Conservation (phyloP, 495 filamentous ascomycete species). For the Astrothelium subdiscretum region DNA sequence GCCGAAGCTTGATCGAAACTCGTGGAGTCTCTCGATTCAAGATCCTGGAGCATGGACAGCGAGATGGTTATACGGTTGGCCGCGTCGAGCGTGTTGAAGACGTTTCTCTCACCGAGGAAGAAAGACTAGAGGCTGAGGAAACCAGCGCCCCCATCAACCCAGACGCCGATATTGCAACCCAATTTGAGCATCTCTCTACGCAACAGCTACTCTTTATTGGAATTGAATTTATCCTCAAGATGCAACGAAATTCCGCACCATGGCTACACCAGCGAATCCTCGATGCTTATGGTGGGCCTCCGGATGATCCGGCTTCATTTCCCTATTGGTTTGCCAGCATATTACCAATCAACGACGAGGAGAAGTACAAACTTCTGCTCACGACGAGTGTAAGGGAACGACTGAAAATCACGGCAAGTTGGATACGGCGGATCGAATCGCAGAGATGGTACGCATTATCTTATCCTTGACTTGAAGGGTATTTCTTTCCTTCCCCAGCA, state of each 20-base stretch:
- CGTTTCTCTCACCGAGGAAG: slow-evolving; percentile 69
- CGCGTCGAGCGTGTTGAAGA: slow-evolving; percentile 66
- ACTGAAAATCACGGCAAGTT: slow-evolving; percentile 63
- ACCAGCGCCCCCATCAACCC: slow-evolving; percentile 26
- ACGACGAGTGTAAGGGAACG: slow-evolving; percentile 67
- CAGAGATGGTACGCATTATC: slow-evolving; percentile 47
- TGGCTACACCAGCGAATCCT: slow-evolving; percentile 65
- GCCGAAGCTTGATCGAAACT: slow-evolving; percentile 67
- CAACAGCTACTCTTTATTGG: slow-evolving; percentile 51
- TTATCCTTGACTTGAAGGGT: not conserved
- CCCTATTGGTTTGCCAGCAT: slow-evolving; percentile 88
- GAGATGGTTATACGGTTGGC: slow-evolving; percentile 70
- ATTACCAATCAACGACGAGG: slow-evolving; percentile 60
- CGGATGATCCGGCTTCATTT: slow-evolving; percentile 62
- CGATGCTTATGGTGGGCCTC: slow-evolving; percentile 63
- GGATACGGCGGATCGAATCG: slow-evolving; percentile 62
- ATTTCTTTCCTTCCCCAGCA: not conserved
- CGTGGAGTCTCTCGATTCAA: slow-evolving; percentile 65
- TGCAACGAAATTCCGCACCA: slow-evolving; percentile 50
- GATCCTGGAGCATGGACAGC: slow-evolving; percentile 46
- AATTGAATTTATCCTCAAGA: slow-evolving; percentile 53
- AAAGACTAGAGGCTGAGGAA: slow-evolving; percentile 56
- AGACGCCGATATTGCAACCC: slow-evolving; percentile 20
- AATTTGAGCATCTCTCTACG: slow-evolving; percentile 55
- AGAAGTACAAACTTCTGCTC: slow-evolving; percentile 64